phyloP scores from a whole-genome alignment of 768 basidiomycete genomes.

The Leccinum broughii region DNA sequence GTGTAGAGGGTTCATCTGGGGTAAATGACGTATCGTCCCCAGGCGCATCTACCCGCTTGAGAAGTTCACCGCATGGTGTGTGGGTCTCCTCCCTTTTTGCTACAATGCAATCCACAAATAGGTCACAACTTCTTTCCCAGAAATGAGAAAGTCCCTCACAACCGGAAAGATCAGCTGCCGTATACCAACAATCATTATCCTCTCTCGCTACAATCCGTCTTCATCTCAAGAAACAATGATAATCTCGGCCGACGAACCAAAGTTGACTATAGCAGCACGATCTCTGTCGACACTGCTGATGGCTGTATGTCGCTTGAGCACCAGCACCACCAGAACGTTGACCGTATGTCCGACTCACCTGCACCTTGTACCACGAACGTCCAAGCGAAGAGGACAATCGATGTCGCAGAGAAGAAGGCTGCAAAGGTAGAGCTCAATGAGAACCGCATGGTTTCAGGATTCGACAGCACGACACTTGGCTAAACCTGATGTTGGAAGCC shows the following conservation, averaged over 20 bases:
- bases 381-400: constrained; percentile 7
- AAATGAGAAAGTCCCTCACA: background rate
- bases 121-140: background rate
- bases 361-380: constrained; percentile 8
- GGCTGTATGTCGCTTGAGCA: too few species aligned
- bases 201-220: background rate
- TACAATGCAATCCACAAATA: background rate
- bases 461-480: background rate
- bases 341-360: constrained; percentile 6
- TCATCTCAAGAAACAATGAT: background rate
- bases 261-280: too few species aligned
- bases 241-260: too few species aligned
- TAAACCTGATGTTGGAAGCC: background rate
- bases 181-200: background rate
- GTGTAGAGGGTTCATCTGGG: background rate
- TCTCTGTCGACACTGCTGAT: too few species aligned
- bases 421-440: background rate
- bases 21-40: background rate
- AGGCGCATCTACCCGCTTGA: background rate
- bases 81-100: background rate
- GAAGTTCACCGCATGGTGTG: background rate
- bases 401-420: background rate
- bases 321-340: too few species aligned
- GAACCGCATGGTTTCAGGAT: constrained; percentile 9
- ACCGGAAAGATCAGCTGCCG: background rate